Percentiles rank a stretch among this genome's conserved stretches.
Conservation (phyloP, 1,284 basidiomycete genomes). For the Leccinum fuscescens region DNA sequence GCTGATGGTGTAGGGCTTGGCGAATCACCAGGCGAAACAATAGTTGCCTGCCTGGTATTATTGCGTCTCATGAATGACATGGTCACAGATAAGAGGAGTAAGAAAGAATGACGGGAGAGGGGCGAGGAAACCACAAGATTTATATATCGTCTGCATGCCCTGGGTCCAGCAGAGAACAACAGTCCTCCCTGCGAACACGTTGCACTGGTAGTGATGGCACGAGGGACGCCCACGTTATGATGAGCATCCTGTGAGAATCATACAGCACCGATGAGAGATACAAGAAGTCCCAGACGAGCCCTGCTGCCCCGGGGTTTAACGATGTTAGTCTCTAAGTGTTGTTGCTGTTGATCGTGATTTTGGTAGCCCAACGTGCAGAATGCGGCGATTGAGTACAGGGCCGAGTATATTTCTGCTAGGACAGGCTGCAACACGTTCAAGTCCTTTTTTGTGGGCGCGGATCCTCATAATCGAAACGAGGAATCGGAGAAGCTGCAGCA, state of each 20-base stretch:
- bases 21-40: neutral
- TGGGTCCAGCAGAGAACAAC: neutral
- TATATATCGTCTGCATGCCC: neutral
- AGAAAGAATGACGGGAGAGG: neutral
- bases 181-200: neutral
- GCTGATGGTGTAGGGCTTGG: neutral
- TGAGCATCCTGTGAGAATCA: neutral
- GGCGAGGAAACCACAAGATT: neutral
- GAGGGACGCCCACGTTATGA: neutral
- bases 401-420: neutral
- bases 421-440: neutral
- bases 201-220: neutral
- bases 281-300: neutral
- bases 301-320: neutral
- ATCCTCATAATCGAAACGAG: neutral
- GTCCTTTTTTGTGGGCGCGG: neutral
- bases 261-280: neutral
- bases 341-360: neutral
- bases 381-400: neutral
- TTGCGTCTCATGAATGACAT: constrained; percentile 11
- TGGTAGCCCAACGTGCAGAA: neutral
- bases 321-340: neutral
- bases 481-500: neutral
- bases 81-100: neutral
- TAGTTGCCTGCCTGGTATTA: neutral